Evolutionary conservation across 2,329 filamentous ascomycete species (phyloP), one percentile per base, ranked within the genome.

Genomic region (Aspergillus cejpii): DNA sequence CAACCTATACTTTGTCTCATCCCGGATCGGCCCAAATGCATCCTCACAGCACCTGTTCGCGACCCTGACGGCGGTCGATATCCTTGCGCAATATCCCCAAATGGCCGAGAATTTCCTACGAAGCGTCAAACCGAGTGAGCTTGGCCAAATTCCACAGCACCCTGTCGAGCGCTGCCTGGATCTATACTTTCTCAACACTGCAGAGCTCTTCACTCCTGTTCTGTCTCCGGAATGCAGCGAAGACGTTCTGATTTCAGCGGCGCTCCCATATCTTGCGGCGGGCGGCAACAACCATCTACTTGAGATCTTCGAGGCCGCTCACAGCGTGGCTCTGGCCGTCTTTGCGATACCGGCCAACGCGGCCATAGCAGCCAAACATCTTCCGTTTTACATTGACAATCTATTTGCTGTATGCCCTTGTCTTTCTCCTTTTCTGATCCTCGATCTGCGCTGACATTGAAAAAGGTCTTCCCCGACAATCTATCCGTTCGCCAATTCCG

Each of bases 31-130:
- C 15, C 81, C 84, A 44, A 79, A 78, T 49, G 77, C 80, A 1
- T 94, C 94, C 57, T 87, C 90, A 43, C 85, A 87, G 46, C 91
- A 94, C 65, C 81, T 78, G 1, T 95, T 95, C 60, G 83, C 87
- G 20, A 88, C 89, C 57, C 75, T 94, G 17, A 81, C 86, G 1
- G 83, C 88, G 3, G 80, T 95, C 51, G 90, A 96, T 64, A 81
- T 89, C 29, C 75, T 95, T 4, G 75, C 84, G 6, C 79, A 81
- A n/a, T 84, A 87, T 55, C 77, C 84, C 0, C 69, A 73, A 8
- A 76, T 85, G 21, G 76, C 80, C 3, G 77, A 83, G 48, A 73
- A 76, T 15, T 87, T 94, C 55, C 69, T 94, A 19, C 72, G 74
- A 49, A 76, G 78, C 15, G 83, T 84, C 39, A 74, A 76, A 45